These are phyloP conservation scores for Phytophthora sansomeana DNA, from an alignment of 352 stramenopile genomes.

Conservation along the genomic window DNA sequence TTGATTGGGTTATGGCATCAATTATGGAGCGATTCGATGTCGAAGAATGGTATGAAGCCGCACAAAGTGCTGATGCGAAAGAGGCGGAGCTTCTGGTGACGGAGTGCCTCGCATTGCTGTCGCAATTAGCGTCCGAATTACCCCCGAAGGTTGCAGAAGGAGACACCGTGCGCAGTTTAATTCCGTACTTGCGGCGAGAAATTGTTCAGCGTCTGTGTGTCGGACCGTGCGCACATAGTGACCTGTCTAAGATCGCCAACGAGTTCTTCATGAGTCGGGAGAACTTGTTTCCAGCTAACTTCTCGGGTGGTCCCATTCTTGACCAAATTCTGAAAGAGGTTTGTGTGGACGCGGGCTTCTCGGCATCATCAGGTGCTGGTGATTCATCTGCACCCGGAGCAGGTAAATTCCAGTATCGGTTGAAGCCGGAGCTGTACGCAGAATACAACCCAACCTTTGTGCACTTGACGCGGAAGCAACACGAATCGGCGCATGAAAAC, in stretches of 20 bases:
- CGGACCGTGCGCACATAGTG: slow-evolving; percentile 81
- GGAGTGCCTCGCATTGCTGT: slow-evolving; percentile 81
- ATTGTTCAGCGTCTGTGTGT: slow-evolving; percentile 87
- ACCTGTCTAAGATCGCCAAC: slow-evolving; percentile 85
- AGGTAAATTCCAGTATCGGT: slow-evolving; percentile 82
- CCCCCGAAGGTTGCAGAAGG: slow-evolving; percentile 61
- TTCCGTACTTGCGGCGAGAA: slow-evolving; percentile 76
- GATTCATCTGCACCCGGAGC: slow-evolving; percentile 37
- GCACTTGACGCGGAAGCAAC: slow-evolving; percentile 88
- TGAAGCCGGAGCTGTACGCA: slow-evolving; percentile 83
- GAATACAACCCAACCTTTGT: slow-evolving; percentile 90
- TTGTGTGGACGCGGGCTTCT: slow-evolving; percentile 47
- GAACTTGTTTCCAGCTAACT: slow-evolving; percentile 74
- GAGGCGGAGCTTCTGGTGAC: slow-evolving; percentile 81
- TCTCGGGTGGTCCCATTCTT: slow-evolving; percentile 70
- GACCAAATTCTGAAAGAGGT: slow-evolving; percentile 87
- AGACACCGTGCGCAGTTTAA: slow-evolving; percentile 63
- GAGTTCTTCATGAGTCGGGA: slow-evolving; percentile 85
- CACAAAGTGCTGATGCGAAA: slow-evolving; percentile 50
- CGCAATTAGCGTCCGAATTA: slow-evolving; percentile 81
- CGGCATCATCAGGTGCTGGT: slow-evolving; percentile 34
- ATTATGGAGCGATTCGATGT: slow-evolving; percentile 78
- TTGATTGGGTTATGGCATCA: slow-evolving; percentile 84
- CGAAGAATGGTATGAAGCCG: slow-evolving; percentile 60
- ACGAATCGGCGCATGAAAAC: slow-evolving; percentile 89